Percentiles rank a stretch among this genome's conserved stretches.
Conservation (phyloP, 306 rosid genomes). For the Ormosia semicastrata region DNA sequence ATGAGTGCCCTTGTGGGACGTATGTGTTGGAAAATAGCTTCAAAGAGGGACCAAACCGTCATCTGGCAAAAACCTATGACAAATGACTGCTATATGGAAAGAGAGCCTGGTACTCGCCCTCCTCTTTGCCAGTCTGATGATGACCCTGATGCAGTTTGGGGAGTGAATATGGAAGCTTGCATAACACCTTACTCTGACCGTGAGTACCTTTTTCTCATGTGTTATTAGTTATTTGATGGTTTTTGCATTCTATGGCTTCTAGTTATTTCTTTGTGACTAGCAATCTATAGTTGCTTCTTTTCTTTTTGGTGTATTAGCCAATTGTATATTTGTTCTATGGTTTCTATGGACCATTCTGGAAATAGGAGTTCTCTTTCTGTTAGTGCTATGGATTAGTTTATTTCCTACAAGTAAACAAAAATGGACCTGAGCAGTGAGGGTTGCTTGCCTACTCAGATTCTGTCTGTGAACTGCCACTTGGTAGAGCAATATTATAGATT, state of each 20-base stretch:
- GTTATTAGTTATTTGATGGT: background rate
- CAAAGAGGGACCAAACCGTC: slow-evolving; percentile 42
- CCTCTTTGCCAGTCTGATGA: slow-evolving; percentile 45
- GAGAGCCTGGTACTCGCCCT: slow-evolving; percentile 40
- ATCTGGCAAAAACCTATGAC: slow-evolving; percentile 44
- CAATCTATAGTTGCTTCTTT: background rate
- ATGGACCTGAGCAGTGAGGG: background rate
- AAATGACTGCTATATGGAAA: slow-evolving; percentile 43
- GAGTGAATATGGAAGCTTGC: slow-evolving; percentile 47
- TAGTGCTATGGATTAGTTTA: background rate
- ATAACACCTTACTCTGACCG: slow-evolving; percentile 40
- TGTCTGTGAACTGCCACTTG: background rate
- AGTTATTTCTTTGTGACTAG: background rate
- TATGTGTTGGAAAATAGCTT: slow-evolving; percentile 43
- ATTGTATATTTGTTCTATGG: background rate
- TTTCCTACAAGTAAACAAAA: background rate
- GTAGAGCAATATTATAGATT: background rate
- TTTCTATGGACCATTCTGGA: background rate
- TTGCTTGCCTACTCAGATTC: background rate
- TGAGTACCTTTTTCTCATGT: slow-evolving; percentile 24
- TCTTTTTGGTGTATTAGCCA: background rate
- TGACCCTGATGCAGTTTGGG: slow-evolving; percentile 38
- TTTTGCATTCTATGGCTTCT: background rate
- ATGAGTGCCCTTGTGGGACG: slow-evolving; percentile 45
- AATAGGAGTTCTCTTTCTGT: background rate